Base-by-base conservation (phyloP, 768 basidiomycete species). In the Lepiota venenata region DNA sequence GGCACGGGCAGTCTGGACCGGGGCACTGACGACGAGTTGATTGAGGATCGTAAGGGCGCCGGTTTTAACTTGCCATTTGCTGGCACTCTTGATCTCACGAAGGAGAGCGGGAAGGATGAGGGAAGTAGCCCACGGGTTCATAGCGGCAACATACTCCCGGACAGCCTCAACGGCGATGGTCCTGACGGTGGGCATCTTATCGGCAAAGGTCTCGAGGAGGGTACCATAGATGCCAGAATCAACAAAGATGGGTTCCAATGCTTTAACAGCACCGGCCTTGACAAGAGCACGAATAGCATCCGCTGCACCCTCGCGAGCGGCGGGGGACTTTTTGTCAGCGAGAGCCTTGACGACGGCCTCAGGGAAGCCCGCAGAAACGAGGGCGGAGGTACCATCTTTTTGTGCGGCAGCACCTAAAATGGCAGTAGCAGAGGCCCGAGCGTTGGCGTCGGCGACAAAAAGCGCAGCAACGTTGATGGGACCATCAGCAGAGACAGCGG, bases 1-100 rank as follows among this genome's bases (percentile, higher is more conserved):
- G 66, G 93, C 88, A 63, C 84, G 86, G 56, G 89, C 88, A 50
- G 81, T 90, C 75, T 95, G 95, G 56, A 72, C 65, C 44, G 93
- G 91, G 25, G 92, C 90, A 64, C 85, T 85, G 60, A 72, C 76
- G 62, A 97, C 88, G 65, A 98, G 84, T 76, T 91, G 89, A 74
- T 97, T 85, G 65, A 97, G 80, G 62, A 88, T 74, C 60, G 81
- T 73, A 58, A 98, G 80, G 27, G 87, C 82, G 43, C 95, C 94
- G 8, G 87, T 89, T 84, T 98, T 97, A 77, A 96, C 64, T 71
- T 96, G 95, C 93, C 94, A 97, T 72, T 97, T 97, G 66, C 95
- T 93, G 65, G 93, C 91, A 62, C 88, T 89, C 77, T 92, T 91
- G 79, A 98, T 89, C 74, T 96, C 84, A 70, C 89, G 82, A 65